Percentiles rank a stretch among this genome's conserved stretches.
These are phyloP conservation scores for Apiotrichum gracile DNA, from an alignment of 1,284 basidiomycete species.

Conservation along the genomic window DNA sequence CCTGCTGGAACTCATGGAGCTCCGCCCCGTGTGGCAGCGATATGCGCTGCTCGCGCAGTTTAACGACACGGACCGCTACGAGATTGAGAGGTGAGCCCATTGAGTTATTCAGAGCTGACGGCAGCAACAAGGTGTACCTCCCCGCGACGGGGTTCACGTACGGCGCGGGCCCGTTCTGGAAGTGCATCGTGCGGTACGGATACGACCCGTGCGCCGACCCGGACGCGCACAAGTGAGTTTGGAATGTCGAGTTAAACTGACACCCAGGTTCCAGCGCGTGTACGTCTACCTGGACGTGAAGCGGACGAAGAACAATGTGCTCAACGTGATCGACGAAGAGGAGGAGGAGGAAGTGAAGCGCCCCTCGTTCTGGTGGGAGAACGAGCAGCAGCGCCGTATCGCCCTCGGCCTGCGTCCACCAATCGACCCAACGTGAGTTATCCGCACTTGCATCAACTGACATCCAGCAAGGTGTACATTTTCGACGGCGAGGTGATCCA, in stretches of 20 bases:
- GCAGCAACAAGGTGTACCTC: constrained; percentile 49
- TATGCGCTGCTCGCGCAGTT: constrained; percentile 78
- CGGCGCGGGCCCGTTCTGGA: constrained; percentile 88
- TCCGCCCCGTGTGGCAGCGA: constrained; percentile 84
- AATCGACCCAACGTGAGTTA: constrained; percentile 28
- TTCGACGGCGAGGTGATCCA: constrained; percentile 79
- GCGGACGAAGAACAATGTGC: constrained; percentile 18
- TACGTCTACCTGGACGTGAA: constrained; percentile 55
- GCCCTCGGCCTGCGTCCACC: constrained; percentile 28
- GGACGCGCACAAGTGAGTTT: constrained; percentile 63
- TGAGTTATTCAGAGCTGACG: not conserved
- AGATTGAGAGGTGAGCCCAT: constrained; percentile 11
- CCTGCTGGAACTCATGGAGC: constrained; percentile 43
- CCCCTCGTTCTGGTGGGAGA: constrained; percentile 29
- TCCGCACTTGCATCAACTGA: not conserved
- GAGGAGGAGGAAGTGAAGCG: constrained; percentile 23
- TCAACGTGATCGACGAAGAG: constrained; percentile 22
- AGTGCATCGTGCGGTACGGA: constrained; percentile 75
- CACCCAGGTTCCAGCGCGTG: constrained; percentile 66
- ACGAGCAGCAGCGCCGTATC: constrained; percentile 28
- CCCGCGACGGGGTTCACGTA: constrained; percentile 67
- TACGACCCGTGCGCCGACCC: constrained; percentile 79
- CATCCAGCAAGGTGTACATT: constrained; percentile 56
- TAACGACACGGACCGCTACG: constrained; percentile 49
- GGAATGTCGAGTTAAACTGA: not conserved